Evolutionary conservation across 2,329 filamentous ascomycete species (phyloP).

Genomic region (Fusarium sp.): DNA sequence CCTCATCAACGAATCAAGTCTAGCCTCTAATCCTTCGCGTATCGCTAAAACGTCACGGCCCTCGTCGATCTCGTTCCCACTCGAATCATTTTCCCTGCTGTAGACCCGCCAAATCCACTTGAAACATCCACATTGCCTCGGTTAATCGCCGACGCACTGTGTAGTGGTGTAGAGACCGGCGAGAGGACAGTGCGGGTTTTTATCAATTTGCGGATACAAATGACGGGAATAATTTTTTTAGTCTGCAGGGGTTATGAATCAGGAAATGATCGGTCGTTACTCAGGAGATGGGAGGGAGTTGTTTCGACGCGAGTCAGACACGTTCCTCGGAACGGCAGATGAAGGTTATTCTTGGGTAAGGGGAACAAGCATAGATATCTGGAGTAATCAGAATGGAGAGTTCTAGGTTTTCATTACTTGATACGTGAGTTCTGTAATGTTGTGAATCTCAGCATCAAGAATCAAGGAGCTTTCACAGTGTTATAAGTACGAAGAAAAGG

Average conservation of each 20-base stretch:
- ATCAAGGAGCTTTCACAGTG: too few species aligned
- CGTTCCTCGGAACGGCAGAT: not conserved
- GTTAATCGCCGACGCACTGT: slow-evolving; percentile 1
- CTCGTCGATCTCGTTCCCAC: not conserved
- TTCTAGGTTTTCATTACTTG: too few species aligned
- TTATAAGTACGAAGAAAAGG: too few species aligned
- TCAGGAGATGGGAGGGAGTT: not conserved
- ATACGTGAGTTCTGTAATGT: too few species aligned
- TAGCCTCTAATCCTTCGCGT: not conserved
- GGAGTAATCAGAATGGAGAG: not conserved
- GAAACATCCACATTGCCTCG: not conserved
- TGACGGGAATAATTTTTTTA: not conserved
- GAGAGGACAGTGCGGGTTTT: not conserved
- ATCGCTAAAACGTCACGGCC: not conserved
- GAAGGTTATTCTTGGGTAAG: not conserved
- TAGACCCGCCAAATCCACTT: not conserved
- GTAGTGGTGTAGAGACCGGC: not conserved
- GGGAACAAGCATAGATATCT: not conserved
- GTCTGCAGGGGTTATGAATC: not conserved
- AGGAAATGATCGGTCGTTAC: not conserved
- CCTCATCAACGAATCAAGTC: not conserved
- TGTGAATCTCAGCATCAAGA: too few species aligned
- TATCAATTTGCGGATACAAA: slow-evolving; percentile 2
- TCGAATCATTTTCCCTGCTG: not conserved
- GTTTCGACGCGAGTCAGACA: not conserved